Conservation (phyloP, 106 monocot species). For the Dendrobium officinale region DNA sequence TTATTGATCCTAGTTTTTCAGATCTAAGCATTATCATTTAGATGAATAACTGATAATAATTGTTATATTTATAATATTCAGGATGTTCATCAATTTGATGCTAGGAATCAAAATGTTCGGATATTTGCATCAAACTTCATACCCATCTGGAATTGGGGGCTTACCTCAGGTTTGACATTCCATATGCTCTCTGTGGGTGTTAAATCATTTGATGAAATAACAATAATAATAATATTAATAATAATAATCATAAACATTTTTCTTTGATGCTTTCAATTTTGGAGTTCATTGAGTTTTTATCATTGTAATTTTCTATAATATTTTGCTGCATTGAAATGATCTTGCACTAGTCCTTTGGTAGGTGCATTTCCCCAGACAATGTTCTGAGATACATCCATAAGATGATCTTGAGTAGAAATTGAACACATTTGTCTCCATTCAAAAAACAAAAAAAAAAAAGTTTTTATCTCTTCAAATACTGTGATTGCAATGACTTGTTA, state of each 20-base stretch:
- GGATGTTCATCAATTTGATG: conserved; percentile 52
- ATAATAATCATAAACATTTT: too few relatives aligned
- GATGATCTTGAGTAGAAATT: not conserved
- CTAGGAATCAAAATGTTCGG: conserved; percentile 41
- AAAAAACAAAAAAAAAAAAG: too few relatives aligned
- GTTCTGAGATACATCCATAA: not conserved
- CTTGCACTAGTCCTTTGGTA: not conserved
- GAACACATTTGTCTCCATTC: not conserved
- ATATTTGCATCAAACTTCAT: conserved; percentile 93
- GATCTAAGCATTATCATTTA: not conserved
- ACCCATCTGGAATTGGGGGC: conserved; percentile 57
- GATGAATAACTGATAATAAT: not conserved
- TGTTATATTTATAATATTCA: conserved; percentile 21
- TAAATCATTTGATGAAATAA: not conserved
- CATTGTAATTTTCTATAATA: not conserved
- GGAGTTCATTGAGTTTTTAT: not conserved
- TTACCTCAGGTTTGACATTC: conserved; percentile 43
- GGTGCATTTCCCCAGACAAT: not conserved
- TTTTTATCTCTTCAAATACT: too few relatives aligned
- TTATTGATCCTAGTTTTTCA: not conserved
- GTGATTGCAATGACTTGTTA: too few relatives aligned
- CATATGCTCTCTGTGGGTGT: not conserved
- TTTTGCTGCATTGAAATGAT: too few relatives aligned
- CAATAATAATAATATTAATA: too few relatives aligned
- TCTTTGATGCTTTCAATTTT: not conserved